These are phyloP conservation scores for Coemansia sp. DNA, from an alignment of 192 early-diverging fungal genomes.

Conservation along the genomic window DNA sequence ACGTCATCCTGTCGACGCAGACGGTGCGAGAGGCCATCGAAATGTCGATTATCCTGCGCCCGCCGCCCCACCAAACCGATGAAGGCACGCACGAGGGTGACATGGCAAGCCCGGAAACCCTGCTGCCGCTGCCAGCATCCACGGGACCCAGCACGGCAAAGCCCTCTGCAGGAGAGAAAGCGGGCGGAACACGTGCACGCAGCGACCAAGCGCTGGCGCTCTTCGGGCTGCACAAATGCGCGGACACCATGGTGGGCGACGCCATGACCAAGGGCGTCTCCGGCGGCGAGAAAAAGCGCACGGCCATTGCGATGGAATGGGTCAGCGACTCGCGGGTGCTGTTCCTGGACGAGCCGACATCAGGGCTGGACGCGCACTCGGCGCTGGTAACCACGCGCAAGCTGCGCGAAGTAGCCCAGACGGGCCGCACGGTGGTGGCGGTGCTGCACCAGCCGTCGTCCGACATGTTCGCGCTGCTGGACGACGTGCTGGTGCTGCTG, in stretches of 20 bases:
- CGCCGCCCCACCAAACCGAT: slow-evolving; percentile 11
- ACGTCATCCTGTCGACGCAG: slow-evolving; percentile 62
- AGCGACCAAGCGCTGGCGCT: slow-evolving; percentile 53
- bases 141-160: slow-evolving; percentile 12
- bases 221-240: slow-evolving; percentile 63
- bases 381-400: slow-evolving; percentile 53
- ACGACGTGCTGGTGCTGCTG: slow-evolving; percentile 64
- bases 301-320: slow-evolving; percentile 72
- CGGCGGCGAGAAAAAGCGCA: slow-evolving; percentile 73
- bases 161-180: background rate
- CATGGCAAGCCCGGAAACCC: no score
- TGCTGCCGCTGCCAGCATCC: slow-evolving; percentile 26
- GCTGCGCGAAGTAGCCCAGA: slow-evolving; percentile 43
- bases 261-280: slow-evolving; percentile 63
- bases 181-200: background rate
- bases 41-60: slow-evolving; percentile 60
- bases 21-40: slow-evolving; percentile 78
- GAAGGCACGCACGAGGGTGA: slow-evolving; percentile 35
- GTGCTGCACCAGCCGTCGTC: slow-evolving; percentile 59
- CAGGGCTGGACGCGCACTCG: slow-evolving; percentile 62
- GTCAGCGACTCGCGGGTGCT: slow-evolving; percentile 66
- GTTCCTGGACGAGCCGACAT: slow-evolving; percentile 72
- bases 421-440: slow-evolving; percentile 44
- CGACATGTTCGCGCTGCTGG: slow-evolving; percentile 62
- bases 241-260: slow-evolving; percentile 66